Base-by-base conservation (phyloP, 2,329 filamentous ascomycete genomes). In the Macrophomina tecta region DNA sequence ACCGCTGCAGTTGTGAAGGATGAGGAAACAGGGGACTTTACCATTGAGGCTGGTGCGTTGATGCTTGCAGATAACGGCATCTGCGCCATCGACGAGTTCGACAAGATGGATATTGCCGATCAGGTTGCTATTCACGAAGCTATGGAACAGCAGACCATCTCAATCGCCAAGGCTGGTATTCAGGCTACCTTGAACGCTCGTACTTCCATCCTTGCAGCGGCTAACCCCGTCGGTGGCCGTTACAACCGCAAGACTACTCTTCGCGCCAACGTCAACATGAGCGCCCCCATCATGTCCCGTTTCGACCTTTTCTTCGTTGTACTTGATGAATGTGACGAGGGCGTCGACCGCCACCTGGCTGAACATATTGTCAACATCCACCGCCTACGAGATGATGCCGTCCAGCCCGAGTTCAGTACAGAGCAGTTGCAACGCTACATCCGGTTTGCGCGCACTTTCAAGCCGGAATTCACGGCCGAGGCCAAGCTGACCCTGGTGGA, bases 81-180 rank as follows among this genome's bases (percentile, higher is more conserved):
- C 73, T 99, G 95, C 79, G 94, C 93, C 68, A 99, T 99, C 77
- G 95, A 99, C 76, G 95, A 99, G 78, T 99, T 99, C 73, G 95
- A 99, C 87, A 99, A 99, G 83, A 99, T 99, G 95, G 95, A 99
- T 74, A 91, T 99, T 69, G 89, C 84, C 63, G 95, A 99, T 78
- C 95, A 99, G 82, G 95, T 99, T 65, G 95, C 95, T 71, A 99
- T 99, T 75, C 95, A 99, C 86, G 95, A 99, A 88, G 95, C 95
- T 68, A 99, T 99, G 95, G 95, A 99, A 87, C 95, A 99, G 83
- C 95, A 99, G 81, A 99, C 95, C 5, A 99, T 99, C 71, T 97
- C 93, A 8, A 99, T 99, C 74, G 94, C 95, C 68, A 99, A 99
- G 82, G 95, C 95, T 5, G 95, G 95, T 74, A 99, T 99, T 68